A percentile compares a stretch with the other conserved stretches of the same genome.
Conservation (phyloP, 495 filamentous ascomycete species). For the Penicillium simplicissimum region DNA sequence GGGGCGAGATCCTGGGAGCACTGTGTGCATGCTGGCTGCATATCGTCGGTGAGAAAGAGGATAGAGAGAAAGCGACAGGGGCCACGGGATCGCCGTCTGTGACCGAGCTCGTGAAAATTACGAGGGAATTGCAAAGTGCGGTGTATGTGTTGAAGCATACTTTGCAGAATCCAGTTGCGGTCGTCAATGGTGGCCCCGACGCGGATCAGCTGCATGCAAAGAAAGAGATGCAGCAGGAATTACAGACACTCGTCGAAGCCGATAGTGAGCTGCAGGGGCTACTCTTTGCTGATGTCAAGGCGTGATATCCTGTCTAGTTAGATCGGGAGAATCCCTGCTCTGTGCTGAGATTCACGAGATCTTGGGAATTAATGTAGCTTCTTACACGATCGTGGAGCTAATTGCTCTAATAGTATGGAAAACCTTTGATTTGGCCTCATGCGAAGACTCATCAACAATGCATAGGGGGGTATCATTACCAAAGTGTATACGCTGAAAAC, state of each 20-base stretch:
- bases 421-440: neutral
- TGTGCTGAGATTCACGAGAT: neutral
- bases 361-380: neutral
- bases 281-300: slow-evolving; percentile 22
- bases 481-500: slow-evolving; percentile 16
- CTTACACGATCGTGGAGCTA: neutral
- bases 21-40: slow-evolving; percentile 68
- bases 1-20: slow-evolving; percentile 67
- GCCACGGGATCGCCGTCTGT: neutral
- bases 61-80: slow-evolving; percentile 13
- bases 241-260: slow-evolving; percentile 38
- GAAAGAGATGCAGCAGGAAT: slow-evolving; percentile 32
- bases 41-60: slow-evolving; percentile 45
- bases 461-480: slow-evolving; percentile 26
- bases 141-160: slow-evolving; percentile 41
- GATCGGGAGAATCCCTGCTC: neutral
- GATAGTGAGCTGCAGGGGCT: slow-evolving; percentile 37
- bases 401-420: neutral
- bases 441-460: neutral
- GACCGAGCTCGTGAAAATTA: slow-evolving; percentile 33
- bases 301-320: slow-evolving; percentile 6
- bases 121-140: slow-evolving; percentile 47
- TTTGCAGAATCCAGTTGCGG: slow-evolving; percentile 30
- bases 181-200: slow-evolving; percentile 13
- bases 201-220: slow-evolving; percentile 25